Base-by-base conservation (phyloP, 768 basidiomycete species). In the Boletus rufocinnamomeus region DNA sequence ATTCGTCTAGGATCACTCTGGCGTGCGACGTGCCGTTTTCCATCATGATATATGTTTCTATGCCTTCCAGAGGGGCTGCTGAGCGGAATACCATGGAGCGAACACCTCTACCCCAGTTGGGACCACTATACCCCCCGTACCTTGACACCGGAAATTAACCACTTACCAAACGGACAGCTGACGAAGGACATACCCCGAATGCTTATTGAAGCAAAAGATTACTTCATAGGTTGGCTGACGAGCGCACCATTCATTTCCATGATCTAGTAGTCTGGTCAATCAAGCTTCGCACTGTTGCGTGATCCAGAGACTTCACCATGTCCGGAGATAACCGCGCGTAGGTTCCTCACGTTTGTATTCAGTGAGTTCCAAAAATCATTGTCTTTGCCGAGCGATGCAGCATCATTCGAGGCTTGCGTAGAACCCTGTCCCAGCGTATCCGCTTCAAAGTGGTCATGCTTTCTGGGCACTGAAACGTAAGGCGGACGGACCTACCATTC, bases 161-260 rank as follows among this genome's bases (percentile, higher is more conserved):
- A 46, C 50, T 13, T 54, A 50, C 21, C 25, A 2, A 55, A 21
- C 2, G 40, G 28, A 47, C 40, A 44, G 4, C 8, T 5, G 40
- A 46, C 11, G 17, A 1, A 46, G 3, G 46, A 68, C 67, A 14
- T 62, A 88, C 84, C 88, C 89, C 2, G 87, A 86, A 67, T 91
- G 89, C 68, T 91, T 91, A 66, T 81, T 40, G 61, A 91, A 92
- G 68, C 89, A 92, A 69, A 90, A 89, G 0, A 88, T 80, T 10
- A 87, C 79, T 41, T 82, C 74, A 59, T 84, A 83, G 4, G 77
- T 79, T 2, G 80, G 80, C 59, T 89, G 86, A 19, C 87, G 82
- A 9, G 82, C 81, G 59, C 89, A 91, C 89, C 89, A 91, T 68
- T 90, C 88, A 57, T 91, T 80, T 1, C 89, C 89, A 61, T 91